These are phyloP conservation scores for Iodosphaeria phyllophila DNA, from an alignment of 2,329 filamentous ascomycete species.

Conservation along the genomic window DNA sequence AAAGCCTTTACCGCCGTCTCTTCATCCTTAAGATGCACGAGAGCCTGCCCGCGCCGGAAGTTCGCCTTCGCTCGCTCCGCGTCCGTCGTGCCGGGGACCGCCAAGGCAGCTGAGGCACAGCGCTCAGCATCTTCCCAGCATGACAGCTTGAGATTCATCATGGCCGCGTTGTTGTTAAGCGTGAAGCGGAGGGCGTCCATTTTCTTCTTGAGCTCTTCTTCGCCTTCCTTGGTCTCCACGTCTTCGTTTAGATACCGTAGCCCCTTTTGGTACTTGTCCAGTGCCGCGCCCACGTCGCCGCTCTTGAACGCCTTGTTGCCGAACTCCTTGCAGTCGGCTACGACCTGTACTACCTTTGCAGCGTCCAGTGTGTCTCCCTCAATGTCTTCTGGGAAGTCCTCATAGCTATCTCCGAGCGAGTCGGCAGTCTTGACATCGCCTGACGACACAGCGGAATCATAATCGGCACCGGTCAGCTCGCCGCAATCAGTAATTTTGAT, in stretches of 20 bases:
- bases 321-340: constrained; percentile 70
- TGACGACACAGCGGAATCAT: constrained; percentile 38
- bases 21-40: constrained; percentile 63
- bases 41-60: constrained; percentile 66
- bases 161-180: constrained; percentile 74
- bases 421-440: constrained; percentile 54
- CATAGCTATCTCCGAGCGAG: constrained; percentile 72
- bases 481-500: constrained; percentile 70
- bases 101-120: constrained; percentile 56
- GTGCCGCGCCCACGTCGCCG: constrained; percentile 47
- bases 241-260: constrained; percentile 44
- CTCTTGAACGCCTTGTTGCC: constrained; percentile 87
- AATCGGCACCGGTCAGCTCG: constrained; percentile 53
- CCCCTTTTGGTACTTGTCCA: constrained; percentile 91
- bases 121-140: constrained; percentile 51
- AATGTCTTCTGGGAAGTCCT: constrained; percentile 84
- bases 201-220: constrained; percentile 44
- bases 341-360: constrained; percentile 56
- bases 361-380: constrained; percentile 43
- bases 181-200: constrained; percentile 63
- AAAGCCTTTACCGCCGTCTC: constrained; percentile 63
- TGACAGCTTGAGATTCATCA: constrained; percentile 67
- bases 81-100: constrained; percentile 44
- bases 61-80: constrained; percentile 77
- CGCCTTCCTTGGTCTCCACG: constrained; percentile 43